Conservation (phyloP, 176 grass and related monocot species). For the Oryza coarctata region DNA sequence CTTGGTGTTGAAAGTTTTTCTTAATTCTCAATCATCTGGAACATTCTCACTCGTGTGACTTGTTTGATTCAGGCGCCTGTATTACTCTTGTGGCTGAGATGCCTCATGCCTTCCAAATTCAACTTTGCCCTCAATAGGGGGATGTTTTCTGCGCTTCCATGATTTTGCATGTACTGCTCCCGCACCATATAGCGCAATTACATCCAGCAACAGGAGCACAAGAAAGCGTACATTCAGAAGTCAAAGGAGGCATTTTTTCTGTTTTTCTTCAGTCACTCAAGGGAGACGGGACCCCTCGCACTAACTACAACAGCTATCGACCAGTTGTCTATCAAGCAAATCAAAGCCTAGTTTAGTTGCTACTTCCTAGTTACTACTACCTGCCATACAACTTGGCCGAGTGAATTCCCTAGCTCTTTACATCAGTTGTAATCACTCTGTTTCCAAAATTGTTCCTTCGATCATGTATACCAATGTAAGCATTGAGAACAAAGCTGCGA, state of each 20-base stretch:
- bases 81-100: not conserved
- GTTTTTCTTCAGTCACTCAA: not conserved
- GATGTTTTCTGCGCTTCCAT: not conserved
- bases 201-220: not conserved
- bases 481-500: constrained; percentile 30
- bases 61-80: no score
- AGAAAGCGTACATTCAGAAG: not conserved
- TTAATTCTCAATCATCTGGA: not conserved
- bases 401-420: not conserved
- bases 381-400: not conserved
- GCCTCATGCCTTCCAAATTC: not conserved
- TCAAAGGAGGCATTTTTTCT: not conserved
- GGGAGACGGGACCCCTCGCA: not conserved
- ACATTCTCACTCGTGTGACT: not conserved
- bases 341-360: not conserved
- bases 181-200: not conserved
- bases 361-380: constrained; percentile 6
- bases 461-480: constrained; percentile 18
- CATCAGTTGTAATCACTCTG: not conserved
- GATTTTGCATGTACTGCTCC: constrained; percentile 3
- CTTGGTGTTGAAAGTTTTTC: constrained; percentile 5
- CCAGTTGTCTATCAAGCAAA: not conserved
- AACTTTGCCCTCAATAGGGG: not conserved
- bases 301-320: not conserved
- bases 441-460: constrained; percentile 18